Evolutionary conservation across 2,329 filamentous ascomycete species (phyloP), one percentile per base, ranked within the genome.

Genomic region (Aspergillus pseudonomiae): DNA sequence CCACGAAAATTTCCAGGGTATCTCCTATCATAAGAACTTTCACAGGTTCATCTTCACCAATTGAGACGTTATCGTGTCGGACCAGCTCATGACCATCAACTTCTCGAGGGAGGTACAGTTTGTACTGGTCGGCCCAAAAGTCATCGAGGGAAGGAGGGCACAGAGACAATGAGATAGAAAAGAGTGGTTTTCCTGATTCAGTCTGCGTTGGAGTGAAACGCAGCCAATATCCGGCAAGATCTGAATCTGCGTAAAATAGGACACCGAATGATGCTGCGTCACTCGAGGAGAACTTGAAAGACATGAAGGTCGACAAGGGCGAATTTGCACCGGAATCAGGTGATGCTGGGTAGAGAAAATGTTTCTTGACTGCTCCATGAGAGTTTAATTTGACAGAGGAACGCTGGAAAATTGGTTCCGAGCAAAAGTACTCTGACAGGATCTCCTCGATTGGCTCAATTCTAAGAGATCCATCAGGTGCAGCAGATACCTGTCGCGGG

Each of bases 91-190:
- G 55, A 4, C 39, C 55, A 32, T 59, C 57, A 28, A 30, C 34
- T 34, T 52, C 45, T 12, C 34, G 34, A 16, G 57, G 57, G 5
- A 59, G 32, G 48, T 60, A 60, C 12, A 60, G 11, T 7, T 45
- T 60, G 28, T 53, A 59, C 21, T 59, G 57, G 10, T 60, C 36
- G 14, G 24, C 19, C 48, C 58, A 59, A 32, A 53, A n/a, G 39
- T 52, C 30, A 41, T 59, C 57, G 1, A 50, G 32, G 4, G 57
- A 28, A 30, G 57, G 57, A n/a, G 57, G 26, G 24, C 19, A 59
- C 1, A 36, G 57, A 12, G 45, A 59, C 6, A 59, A 26, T 21
- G 57, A 21, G 4, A 60, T 53, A 26, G 58, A 34, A n/a, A 60
- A 54, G 14, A 21, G 19, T 9, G 48, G 21, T 24, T 36, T 43